Base-by-base conservation (phyloP, 108 stramenopile genomes). In the Seminavis robusta region DNA sequence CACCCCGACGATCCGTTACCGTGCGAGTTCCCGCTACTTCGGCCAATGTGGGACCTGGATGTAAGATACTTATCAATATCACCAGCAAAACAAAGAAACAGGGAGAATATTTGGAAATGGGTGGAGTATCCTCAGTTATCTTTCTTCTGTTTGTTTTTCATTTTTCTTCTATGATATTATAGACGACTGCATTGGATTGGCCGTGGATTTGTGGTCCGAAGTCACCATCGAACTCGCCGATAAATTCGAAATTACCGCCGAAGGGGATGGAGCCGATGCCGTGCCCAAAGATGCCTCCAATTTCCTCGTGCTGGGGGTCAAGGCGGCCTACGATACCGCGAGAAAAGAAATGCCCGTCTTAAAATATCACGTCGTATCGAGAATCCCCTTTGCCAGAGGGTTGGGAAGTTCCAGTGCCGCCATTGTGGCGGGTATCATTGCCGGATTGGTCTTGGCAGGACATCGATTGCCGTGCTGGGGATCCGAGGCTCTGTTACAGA, bases 1-100 rank as follows among this genome's bases (percentile, higher is more conserved):
- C 65, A 24, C 87, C 89, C 7, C 70, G 93, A 7, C 73, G 84
- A 38, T 73, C 67, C 20, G 98, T 99, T 16, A 95, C 95, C 0
- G 96, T 99, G n/a, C 74, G 94, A 39, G 98, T 99, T 44, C 98
- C 98, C 3, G 98, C 98, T 5, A 96, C 94, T 26, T 94, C 96
- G 39, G 98, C 98, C 47, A 99, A 99, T 69, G 74, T 98, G 66
- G 98, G 98, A 0, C 95, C 97, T 1, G 98, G 98, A 61, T 99
- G 82, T 84, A 51, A 68, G 82, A 37, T 13, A 37, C 36, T 11
- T 13, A 37, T 13, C 36, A 37, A 8, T 13, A 37, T 13, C 36
- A 19, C 19, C 16, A 17, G 13, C 19, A 19, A 19, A 19, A 17
- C 16, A 19, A 15, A 8, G 17, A n/a, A 45, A 45, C 8, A 8